Evolutionary conservation across 768 basidiomycete species (phyloP).

Genomic region (Tricholoma sp.): DNA sequence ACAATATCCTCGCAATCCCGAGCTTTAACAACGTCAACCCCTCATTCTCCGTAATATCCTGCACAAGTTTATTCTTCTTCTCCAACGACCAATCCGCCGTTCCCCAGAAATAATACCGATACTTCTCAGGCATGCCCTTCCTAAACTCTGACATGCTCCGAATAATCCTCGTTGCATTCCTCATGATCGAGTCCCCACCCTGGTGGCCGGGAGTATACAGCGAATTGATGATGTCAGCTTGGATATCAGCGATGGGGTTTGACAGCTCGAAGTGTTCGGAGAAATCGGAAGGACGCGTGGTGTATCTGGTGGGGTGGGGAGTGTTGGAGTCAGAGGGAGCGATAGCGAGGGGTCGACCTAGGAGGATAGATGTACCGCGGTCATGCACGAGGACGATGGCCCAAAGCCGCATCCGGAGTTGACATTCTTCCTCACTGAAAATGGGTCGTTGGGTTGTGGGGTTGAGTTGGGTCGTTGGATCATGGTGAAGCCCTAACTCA

Average conservation of each 20-base stretch:
- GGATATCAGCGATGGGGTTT: slow-evolving; percentile 73
- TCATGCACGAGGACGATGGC: slow-evolving; percentile 82
- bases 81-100: slow-evolving; percentile 72
- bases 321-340: slow-evolving; percentile 81
- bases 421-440: slow-evolving; percentile 74
- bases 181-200: slow-evolving; percentile 63
- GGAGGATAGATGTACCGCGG: slow-evolving; percentile 81
- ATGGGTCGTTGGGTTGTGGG: slow-evolving; percentile 31
- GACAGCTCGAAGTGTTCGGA: slow-evolving; percentile 80
- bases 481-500: slow-evolving; percentile 83
- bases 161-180: slow-evolving; percentile 74
- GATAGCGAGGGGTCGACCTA: slow-evolving; percentile 81
- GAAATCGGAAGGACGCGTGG: slow-evolving; percentile 41
- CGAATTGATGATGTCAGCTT: slow-evolving; percentile 86
- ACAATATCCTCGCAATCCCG: slow-evolving; percentile 72
- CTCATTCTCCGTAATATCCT: slow-evolving; percentile 73
- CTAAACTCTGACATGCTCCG: slow-evolving; percentile 71
- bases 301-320: slow-evolving; percentile 55
- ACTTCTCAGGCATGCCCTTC: slow-evolving; percentile 62
- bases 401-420: slow-evolving; percentile 79
- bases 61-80: slow-evolving; percentile 58
- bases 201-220: slow-evolving; percentile 75
- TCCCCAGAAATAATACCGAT: slow-evolving; percentile 72
- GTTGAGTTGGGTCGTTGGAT: slow-evolving; percentile 61
- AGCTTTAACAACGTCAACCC: slow-evolving; percentile 81